phyloP scores from a whole-genome alignment of 495 filamentous ascomycete species.

The Hypoxylon fragiforme region DNA sequence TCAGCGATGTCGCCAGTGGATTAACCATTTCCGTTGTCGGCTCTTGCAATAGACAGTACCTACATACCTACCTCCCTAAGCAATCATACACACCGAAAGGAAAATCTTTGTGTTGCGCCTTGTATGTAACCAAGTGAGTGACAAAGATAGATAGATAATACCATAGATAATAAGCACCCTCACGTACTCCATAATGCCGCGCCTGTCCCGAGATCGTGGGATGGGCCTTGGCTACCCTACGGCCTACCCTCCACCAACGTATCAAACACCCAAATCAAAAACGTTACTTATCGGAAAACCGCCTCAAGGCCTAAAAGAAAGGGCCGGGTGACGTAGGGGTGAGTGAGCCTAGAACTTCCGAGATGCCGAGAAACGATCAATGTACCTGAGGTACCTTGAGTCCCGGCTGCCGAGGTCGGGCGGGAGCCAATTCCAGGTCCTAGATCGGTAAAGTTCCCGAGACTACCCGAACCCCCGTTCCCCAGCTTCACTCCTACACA shows the following conservation, averaged over 20 bases:
- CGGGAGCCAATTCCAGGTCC: slow-evolving; percentile 23
- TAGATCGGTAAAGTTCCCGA: slow-evolving; percentile 26
- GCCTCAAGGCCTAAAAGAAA: too few species aligned
- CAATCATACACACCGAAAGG: too few species aligned
- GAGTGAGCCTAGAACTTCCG: slow-evolving; percentile 23
- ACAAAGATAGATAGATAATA: too few species aligned
- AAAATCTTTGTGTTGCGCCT: too few species aligned
- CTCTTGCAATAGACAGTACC: slow-evolving; percentile 3
- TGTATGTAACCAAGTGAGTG: too few species aligned
- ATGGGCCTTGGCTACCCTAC: too few species aligned
- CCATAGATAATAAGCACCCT: slow-evolving; percentile 10
- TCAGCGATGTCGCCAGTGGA: slow-evolving; percentile 17
- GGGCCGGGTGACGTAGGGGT: slow-evolving; percentile 17
- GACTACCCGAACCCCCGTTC: slow-evolving; percentile 26
- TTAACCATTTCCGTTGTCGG: slow-evolving; percentile 9
- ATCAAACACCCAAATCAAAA: too few species aligned
- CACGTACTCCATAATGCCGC: too few species aligned
- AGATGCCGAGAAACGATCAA: slow-evolving; percentile 29
- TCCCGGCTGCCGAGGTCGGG: slow-evolving; percentile 34
- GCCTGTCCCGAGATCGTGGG: not conserved
- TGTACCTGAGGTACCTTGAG: too few species aligned
- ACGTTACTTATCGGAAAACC: too few species aligned
- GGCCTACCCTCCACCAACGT: too few species aligned
- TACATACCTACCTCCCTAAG: too few species aligned
- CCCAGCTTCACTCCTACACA: slow-evolving; percentile 4